phyloP scores from a whole-genome alignment of 257 asterid species.

The Knoxia roxburghii region DNA sequence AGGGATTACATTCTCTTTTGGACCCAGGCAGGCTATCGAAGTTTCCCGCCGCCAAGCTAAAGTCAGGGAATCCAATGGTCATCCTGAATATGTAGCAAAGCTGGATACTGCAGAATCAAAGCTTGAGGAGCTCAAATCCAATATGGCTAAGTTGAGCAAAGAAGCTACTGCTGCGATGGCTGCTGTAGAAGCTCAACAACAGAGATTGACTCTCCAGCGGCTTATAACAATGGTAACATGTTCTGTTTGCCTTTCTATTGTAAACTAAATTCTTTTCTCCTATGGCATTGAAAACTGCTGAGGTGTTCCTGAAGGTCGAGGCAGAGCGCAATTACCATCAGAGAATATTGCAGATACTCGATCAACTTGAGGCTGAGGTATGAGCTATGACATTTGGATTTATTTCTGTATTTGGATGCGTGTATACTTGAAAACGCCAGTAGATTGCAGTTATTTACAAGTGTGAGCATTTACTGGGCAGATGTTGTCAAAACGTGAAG shows the following conservation, averaged over 20 bases:
- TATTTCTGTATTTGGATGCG: background rate
- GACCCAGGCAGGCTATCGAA: slow-evolving; percentile 96
- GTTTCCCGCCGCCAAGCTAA: slow-evolving; percentile 86
- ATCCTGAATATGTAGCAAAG: slow-evolving; percentile 76
- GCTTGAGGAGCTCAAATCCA: slow-evolving; percentile 76
- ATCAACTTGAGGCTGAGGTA: slow-evolving; percentile 73
- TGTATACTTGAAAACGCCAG: background rate
- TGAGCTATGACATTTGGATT: background rate
- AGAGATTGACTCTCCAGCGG: slow-evolving; percentile 85
- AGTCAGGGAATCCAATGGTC: slow-evolving; percentile 80
- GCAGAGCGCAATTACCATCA: slow-evolving; percentile 60
- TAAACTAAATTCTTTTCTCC: background rate
- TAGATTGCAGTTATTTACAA: background rate
- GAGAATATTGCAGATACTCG: slow-evolving; percentile 52
- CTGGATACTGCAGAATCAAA: slow-evolving; percentile 87
- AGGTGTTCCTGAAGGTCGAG: slow-evolving; percentile 46
- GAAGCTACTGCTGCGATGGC: slow-evolving; percentile 99
- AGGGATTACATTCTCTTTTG: slow-evolving; percentile 16
- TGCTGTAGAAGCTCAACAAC: slow-evolving; percentile 98
- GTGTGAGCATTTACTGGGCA: slow-evolving; percentile 20
- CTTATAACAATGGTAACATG: slow-evolving; percentile 67
- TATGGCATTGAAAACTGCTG: slow-evolving; percentile 8
- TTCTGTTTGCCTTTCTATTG: background rate
- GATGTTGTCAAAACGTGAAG: slow-evolving; percentile 64
- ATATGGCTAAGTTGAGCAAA: slow-evolving; percentile 76